Conservation (phyloP, 2,329 filamentous ascomycete species). For the Clonostachys solani region DNA sequence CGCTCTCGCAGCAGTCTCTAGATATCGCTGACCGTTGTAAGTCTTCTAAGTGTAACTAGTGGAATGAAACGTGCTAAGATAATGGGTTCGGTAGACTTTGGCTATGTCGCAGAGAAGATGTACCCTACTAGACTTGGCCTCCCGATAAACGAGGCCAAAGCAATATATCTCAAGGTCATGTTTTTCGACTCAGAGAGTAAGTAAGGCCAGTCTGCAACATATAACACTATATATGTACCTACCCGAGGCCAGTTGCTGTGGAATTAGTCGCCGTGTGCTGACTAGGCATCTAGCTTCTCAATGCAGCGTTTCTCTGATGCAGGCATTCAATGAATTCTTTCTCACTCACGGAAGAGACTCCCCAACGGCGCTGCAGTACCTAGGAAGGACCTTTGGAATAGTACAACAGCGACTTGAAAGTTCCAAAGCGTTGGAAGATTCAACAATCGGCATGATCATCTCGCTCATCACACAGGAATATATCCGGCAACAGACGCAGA, state of each 20-base stretch:
- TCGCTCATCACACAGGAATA: slow-evolving; percentile 9
- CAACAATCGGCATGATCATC: slow-evolving; percentile 11
- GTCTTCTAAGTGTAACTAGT: no score
- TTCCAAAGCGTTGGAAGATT: slow-evolving; percentile 13
- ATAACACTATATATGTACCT: neutral
- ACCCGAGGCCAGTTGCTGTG: neutral
- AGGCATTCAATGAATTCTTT: slow-evolving; percentile 11
- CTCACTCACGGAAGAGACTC: slow-evolving; percentile 10
- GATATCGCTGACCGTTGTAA: slow-evolving; percentile 7
- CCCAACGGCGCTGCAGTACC: slow-evolving; percentile 10
- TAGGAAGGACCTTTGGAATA: slow-evolving; percentile 11
- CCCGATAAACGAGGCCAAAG: slow-evolving; percentile 6
- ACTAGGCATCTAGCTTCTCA: neutral
- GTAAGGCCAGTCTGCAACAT: neutral
- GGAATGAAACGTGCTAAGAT: no score
- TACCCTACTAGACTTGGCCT: slow-evolving; percentile 6
- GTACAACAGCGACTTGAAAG: slow-evolving; percentile 12
- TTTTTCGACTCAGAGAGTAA: slow-evolving; percentile 7
- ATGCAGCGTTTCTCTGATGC: slow-evolving; percentile 8
- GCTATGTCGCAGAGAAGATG: slow-evolving; percentile 2
- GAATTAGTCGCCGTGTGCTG: slow-evolving; percentile 6
- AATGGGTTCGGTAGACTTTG: neutral
- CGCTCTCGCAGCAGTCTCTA: neutral
- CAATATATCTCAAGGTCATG: slow-evolving; percentile 6
- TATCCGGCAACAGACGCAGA: neutral